phyloP scores from a whole-genome alignment of 2,329 filamentous ascomycete species.

The Paraphoma sp. region DNA sequence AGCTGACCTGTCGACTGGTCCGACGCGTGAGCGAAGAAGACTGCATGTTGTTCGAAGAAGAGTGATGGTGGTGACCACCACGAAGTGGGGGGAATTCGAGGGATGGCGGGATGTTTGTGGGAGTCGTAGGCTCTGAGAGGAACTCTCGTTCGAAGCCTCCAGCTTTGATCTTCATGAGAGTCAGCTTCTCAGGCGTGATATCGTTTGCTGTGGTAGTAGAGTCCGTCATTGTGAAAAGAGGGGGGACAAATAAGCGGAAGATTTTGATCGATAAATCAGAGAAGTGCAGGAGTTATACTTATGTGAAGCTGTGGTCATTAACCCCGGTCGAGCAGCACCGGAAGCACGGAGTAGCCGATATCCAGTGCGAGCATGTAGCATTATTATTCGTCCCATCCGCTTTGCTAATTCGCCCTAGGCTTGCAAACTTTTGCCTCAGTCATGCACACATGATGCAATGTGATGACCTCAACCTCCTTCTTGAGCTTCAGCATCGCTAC shows the following conservation, averaged over 20 bases:
- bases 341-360: not conserved
- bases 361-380: not conserved
- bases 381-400: not conserved
- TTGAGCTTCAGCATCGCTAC: not conserved
- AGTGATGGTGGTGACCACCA: constrained; percentile 2
- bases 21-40: constrained; percentile 20
- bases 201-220: constrained; percentile 2
- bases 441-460: not conserved
- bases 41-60: constrained; percentile 2
- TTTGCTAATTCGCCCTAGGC: not conserved
- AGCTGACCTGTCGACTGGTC: constrained; percentile 23
- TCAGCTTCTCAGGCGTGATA: constrained; percentile 30
- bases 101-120: constrained; percentile 18
- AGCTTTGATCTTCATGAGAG: constrained; percentile 29
- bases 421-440: not conserved
- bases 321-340: too few species aligned
- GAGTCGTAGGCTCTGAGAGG: constrained; percentile 29
- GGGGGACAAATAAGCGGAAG: not conserved
- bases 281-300: too few species aligned
- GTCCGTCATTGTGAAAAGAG: not conserved
- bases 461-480: not conserved
- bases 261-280: not conserved
- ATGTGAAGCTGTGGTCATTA: too few species aligned
- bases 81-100: constrained; percentile 7
- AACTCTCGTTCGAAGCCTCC: constrained; percentile 26